Percentiles rank a stretch among this genome's conserved stretches.
Conservation (phyloP, 2,329 filamentous ascomycete genomes). For the Hypocrella siamensis region DNA sequence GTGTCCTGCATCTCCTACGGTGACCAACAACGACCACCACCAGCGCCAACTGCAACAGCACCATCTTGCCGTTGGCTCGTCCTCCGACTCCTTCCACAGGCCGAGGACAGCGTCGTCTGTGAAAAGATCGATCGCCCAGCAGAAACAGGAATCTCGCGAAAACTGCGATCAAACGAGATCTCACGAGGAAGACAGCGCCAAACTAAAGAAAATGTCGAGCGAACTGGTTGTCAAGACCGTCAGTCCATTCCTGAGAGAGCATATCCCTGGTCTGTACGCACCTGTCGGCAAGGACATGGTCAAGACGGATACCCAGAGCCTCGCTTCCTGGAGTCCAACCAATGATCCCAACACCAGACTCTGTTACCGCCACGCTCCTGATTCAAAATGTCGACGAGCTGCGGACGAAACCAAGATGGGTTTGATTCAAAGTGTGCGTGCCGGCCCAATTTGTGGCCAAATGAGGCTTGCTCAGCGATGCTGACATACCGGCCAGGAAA, state of each 20-base stretch:
- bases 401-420: constrained; percentile 96
- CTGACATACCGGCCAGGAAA: constrained; percentile 38
- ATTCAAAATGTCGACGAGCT: constrained; percentile 82
- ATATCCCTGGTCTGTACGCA: constrained; percentile 81
- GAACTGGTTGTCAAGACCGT: constrained; percentile 65
- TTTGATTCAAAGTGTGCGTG: constrained; percentile 67
- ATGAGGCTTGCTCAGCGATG: too few relatives aligned
- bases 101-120: constrained; percentile 2
- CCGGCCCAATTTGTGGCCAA: background rate
- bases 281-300: constrained; percentile 46
- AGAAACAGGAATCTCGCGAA: constrained; percentile 17
- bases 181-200: constrained; percentile 30
- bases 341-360: constrained; percentile 69
- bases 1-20: constrained; percentile 1
- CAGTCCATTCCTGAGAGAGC: constrained; percentile 75
- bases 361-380: constrained; percentile 89
- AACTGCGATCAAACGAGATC: constrained; percentile 36
- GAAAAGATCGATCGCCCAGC: constrained; percentile 1
- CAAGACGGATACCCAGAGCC: constrained; percentile 9
- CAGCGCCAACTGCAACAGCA: too few relatives aligned
- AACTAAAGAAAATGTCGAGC: constrained; percentile 40
- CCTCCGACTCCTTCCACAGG: background rate
- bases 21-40: constrained; percentile 1
- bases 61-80: background rate
- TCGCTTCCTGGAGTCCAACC: constrained; percentile 16